These are phyloP conservation scores for Mucuna pruriens DNA, from an alignment of 306 rosid genomes.

Conservation along the genomic window DNA sequence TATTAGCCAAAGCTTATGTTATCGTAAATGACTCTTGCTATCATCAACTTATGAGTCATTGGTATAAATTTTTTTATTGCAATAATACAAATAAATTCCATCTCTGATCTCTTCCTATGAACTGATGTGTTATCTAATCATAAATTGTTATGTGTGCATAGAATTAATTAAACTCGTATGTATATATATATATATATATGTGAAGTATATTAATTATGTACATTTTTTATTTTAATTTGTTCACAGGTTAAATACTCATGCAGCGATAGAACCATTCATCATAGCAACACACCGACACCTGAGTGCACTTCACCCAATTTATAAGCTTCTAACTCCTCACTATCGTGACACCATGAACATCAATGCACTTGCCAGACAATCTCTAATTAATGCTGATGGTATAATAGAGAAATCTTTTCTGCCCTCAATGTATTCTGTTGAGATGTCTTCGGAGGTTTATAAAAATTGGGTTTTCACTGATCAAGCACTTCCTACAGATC, in stretches of 20 bases:
- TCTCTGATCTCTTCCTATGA: neutral
- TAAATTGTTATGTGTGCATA: no score
- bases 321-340: slow-evolving; percentile 76
- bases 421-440: slow-evolving; percentile 63
- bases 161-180: no score
- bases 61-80: slow-evolving; percentile 48
- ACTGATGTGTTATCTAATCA: no score
- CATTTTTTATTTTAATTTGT: slow-evolving; percentile 3
- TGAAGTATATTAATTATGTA: neutral
- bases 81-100: neutral
- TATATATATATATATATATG: neutral
- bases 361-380: slow-evolving; percentile 68
- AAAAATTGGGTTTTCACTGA: slow-evolving; percentile 76
- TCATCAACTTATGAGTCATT: slow-evolving; percentile 87
- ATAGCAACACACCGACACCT: slow-evolving; percentile 82
- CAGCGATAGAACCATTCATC: slow-evolving; percentile 72
- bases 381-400: slow-evolving; percentile 68
- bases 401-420: slow-evolving; percentile 61
- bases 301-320: slow-evolving; percentile 73
- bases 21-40: slow-evolving; percentile 72
- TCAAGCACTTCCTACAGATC: slow-evolving; percentile 74
- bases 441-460: slow-evolving; percentile 68
- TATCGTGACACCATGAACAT: slow-evolving; percentile 81
- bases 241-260: slow-evolving; percentile 78
- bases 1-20: slow-evolving; percentile 83